Conservation (phyloP, 2,329 filamentous ascomycete genomes). For the Pestalotiopsis sp. region DNA sequence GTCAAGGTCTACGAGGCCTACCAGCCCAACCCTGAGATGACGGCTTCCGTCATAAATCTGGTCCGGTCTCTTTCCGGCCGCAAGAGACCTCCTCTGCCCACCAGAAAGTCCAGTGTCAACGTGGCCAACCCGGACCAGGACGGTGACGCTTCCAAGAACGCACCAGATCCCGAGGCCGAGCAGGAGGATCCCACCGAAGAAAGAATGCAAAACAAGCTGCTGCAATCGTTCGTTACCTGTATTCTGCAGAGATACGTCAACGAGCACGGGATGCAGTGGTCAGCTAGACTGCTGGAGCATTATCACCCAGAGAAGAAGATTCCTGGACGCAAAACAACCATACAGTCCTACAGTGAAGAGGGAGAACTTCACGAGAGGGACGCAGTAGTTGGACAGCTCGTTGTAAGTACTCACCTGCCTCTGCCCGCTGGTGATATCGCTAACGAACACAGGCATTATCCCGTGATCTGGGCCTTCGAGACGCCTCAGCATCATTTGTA, state of each 20-base stretch:
- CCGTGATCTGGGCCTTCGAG: conserved; percentile 60
- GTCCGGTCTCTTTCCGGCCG: conserved; percentile 69
- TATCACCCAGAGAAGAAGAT: conserved; percentile 67
- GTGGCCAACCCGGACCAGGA: conserved; percentile 58
- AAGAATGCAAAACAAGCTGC: conserved; percentile 63
- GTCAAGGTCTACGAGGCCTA: conserved; percentile 72
- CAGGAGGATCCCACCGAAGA: conserved; percentile 58
- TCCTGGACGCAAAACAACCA: conserved; percentile 61
- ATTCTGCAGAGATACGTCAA: conserved; percentile 75
- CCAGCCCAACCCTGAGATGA: conserved; percentile 66
- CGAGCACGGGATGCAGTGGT: conserved; percentile 61
- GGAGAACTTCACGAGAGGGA: conserved; percentile 63
- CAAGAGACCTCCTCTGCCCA: conserved; percentile 65
- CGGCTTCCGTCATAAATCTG: conserved; percentile 70
- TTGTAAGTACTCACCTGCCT: conserved; percentile 47
- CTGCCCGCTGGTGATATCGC: conserved; percentile 7
- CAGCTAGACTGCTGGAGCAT: conserved; percentile 68
- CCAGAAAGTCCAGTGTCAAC: conserved; percentile 59
- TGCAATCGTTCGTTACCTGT: conserved; percentile 79
- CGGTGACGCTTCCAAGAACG: conserved; percentile 56
- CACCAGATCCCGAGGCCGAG: conserved; percentile 65
- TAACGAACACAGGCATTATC: conserved; percentile 57
- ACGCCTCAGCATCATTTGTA: conserved; percentile 48
- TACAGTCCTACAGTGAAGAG: conserved; percentile 66
- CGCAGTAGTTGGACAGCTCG: conserved; percentile 71